Evolutionary conservation across 306 rosid genomes (phyloP), one percentile per base, ranked within the genome.

Genomic region (Pachyrhizus erosus): DNA sequence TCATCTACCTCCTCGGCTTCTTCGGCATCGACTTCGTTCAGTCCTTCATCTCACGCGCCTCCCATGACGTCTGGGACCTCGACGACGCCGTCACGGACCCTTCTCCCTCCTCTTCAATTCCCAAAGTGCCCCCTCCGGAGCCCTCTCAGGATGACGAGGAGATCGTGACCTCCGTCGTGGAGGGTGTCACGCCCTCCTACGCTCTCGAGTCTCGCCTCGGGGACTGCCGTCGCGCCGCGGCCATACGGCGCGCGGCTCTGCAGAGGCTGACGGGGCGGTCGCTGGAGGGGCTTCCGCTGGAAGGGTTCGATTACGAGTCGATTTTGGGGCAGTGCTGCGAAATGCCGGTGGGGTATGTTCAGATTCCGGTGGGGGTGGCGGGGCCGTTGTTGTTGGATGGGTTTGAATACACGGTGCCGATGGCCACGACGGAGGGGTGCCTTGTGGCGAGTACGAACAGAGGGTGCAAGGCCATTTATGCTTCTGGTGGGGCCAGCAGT

Each of bases 341-440:
- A 67, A 93, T 95, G 99, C 99, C 99, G 34, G 82, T 95, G 13
- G 99, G 99, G 1, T 95, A 80, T 17, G 52, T 95, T 2, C 97
- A 93, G 75, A 88, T 95, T 89, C 99, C 99, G 18, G 98, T 95
- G 76, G 99, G 99, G 18, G 86, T 93, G 0, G 99, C 96, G 12
- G 99, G 99, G 4, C 99, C 99, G 5, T 76, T 95, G 90, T 48
- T 84, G 82, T 87, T 95, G 1, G 94, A 95, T 34, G 98, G 97
- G 40, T 84, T 80, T 10, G 94, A 95, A 83, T 84, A 88, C 64
- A 87, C 92, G 2, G 86, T 95, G 12, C 98, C 99, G 9, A 95
- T 95, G 99, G 99, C 98, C 0, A 95, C 99, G 12, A 95, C 99
- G 0, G 99, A 95, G 52, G 99, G 99, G 31, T 90, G 96, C 74